These are phyloP conservation scores for Didymosphaeria variabile DNA, from an alignment of 2,329 filamentous ascomycete genomes.

Conservation along the genomic window DNA sequence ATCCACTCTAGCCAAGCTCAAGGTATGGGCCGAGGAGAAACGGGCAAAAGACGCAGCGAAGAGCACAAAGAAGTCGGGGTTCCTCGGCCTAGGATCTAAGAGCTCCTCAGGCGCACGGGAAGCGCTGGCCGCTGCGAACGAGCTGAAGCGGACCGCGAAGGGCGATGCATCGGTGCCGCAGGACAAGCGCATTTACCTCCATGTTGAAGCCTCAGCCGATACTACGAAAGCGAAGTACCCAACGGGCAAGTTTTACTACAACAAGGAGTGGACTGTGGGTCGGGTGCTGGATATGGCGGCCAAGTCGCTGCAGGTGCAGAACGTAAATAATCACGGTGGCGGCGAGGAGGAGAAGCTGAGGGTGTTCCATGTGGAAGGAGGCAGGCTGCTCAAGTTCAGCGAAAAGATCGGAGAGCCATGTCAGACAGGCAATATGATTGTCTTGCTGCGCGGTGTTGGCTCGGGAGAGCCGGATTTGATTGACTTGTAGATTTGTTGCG, in stretches of 20 bases:
- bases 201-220: constrained; percentile 88
- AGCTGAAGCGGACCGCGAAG: constrained; percentile 86
- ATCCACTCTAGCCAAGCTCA: constrained; percentile 78
- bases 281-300: constrained; percentile 81
- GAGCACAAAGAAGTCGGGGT: constrained; percentile 34
- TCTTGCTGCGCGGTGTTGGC: constrained; percentile 86
- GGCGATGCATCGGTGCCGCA: constrained; percentile 82
- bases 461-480: constrained; percentile 78
- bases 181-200: constrained; percentile 89
- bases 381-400: constrained; percentile 83
- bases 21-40: constrained; percentile 81
- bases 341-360: constrained; percentile 82
- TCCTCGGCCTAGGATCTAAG: constrained; percentile 34
- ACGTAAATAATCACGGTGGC: constrained; percentile 80
- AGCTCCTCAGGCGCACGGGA: constrained; percentile 61
- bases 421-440: constrained; percentile 86
- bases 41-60: constrained; percentile 73
- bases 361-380: constrained; percentile 93
- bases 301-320: constrained; percentile 78
- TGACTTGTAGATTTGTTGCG: constrained; percentile 50
- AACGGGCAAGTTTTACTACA: constrained; percentile 63
- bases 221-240: constrained; percentile 86
- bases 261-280: constrained; percentile 85
- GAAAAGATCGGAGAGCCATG: constrained; percentile 82
- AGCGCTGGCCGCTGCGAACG: constrained; percentile 74